Base-by-base conservation (phyloP, 257 asterid genomes). In the Rhazya stricta region DNA sequence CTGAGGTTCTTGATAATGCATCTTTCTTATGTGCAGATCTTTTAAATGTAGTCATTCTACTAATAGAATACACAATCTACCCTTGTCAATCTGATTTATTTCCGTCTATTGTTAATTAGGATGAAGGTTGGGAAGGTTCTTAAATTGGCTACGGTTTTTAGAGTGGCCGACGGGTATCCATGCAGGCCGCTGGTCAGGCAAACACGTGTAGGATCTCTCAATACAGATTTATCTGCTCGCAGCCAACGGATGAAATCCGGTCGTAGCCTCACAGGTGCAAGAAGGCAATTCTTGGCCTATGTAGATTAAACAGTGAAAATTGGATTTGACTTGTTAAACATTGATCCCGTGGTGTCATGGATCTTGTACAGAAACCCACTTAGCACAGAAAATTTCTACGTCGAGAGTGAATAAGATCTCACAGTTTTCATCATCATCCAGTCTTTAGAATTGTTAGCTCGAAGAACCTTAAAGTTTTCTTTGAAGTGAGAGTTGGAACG, bases 351-450 rank as follows among this genome's bases (percentile, higher is more conserved):
- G 48, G 43, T 82, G 69, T 73, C 61, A 74, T 50, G 70, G 69
- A 67, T 56, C 27, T 56, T 89, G 89, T 86, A 82, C 85, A 85
- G 91, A 71, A 79, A 36, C 73, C 16, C 76, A 68, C 65, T 51
- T 30, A 42, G 41, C 42, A 69, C 19, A 21, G 74, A 74, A 79
- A 74, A 36, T 70, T 43, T 76, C 65, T 56, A 36, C 45, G 23
- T 48, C 41, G 39, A 60, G 34, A 11, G 18, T n/a, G n/a, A n/a
- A 57, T 57, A 27, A 57, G 30, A 9, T 57, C 18, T 54, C 30
- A 54, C 61, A 16, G 3, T 48, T 15, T 48, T 48, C 54, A 13
- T 9, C 16, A 45, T 45, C 9, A 45, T 45, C 51, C 12, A 16
- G 15, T 9, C 54, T 48, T 12, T n/a, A n/a, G n/a, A n/a, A n/a